Percentiles rank a stretch among this genome's conserved stretches.
Evolutionary conservation across 768 basidiomycete species (phyloP).

Genomic region (Suillus variegatus): DNA sequence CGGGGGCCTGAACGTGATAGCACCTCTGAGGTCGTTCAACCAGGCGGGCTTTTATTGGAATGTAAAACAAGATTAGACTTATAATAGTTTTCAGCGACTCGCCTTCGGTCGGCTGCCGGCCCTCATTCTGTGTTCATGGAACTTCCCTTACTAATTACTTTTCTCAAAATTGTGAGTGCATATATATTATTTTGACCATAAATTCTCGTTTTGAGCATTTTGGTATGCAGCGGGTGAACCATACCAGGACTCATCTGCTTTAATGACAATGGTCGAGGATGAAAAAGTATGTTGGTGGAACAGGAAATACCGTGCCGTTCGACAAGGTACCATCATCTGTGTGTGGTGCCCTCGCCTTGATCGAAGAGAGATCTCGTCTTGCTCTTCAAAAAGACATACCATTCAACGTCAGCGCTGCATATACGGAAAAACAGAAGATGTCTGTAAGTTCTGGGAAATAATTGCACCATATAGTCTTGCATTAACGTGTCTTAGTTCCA

Average conservation of each 20-base stretch:
- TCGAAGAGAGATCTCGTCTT: slow-evolving; percentile 52
- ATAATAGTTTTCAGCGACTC: too few species aligned
- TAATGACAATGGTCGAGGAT: slow-evolving; percentile 12
- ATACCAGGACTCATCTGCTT: slow-evolving; percentile 50
- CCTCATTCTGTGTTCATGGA: too few species aligned
- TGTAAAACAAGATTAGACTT: too few species aligned
- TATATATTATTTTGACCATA: neutral
- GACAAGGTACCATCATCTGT: too few species aligned
- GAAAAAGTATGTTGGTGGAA: slow-evolving; percentile 73
- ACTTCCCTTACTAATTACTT: slow-evolving; percentile 79
- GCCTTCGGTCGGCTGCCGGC: too few species aligned
- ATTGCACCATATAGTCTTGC: slow-evolving; percentile 2
- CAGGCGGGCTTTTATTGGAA: too few species aligned
- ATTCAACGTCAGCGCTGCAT: slow-evolving; percentile 84
- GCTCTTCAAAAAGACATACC: slow-evolving; percentile 41
- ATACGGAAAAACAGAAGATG: slow-evolving; percentile 87
- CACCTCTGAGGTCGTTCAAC: too few species aligned
- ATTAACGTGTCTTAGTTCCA: slow-evolving; percentile 57
- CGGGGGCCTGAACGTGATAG: too few species aligned
- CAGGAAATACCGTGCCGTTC: slow-evolving; percentile 71
- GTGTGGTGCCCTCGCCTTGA: slow-evolving; percentile 58
- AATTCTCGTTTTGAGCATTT: slow-evolving; percentile 2
- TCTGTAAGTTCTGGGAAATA: slow-evolving; percentile 47
- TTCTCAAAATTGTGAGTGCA: slow-evolving; percentile 73
- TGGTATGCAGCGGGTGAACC: slow-evolving; percentile 64